Evolutionary conservation across 768 basidiomycete species (phyloP).

Genomic region (Jaapia argillacea): DNA sequence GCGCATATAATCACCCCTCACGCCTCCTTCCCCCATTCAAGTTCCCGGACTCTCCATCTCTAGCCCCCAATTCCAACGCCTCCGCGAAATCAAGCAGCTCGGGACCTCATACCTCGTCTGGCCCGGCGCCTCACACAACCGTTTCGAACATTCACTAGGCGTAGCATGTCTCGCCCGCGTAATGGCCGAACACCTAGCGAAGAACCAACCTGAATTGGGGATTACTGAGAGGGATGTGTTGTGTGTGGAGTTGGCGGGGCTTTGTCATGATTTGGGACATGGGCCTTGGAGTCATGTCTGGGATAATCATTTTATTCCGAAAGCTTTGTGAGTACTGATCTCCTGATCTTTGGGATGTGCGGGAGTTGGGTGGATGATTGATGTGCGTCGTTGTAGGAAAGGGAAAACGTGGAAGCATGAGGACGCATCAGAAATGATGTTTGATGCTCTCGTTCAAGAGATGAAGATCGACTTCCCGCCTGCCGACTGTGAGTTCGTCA

Average conservation of each 20-base stretch:
- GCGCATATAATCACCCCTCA: slow-evolving; percentile 16
- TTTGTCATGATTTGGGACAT: slow-evolving; percentile 81
- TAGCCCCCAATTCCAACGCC: slow-evolving; percentile 69
- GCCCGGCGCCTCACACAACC: slow-evolving; percentile 69
- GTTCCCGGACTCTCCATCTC: slow-evolving; percentile 1
- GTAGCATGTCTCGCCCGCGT: slow-evolving; percentile 63
- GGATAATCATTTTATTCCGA: slow-evolving; percentile 65
- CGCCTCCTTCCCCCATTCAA: neutral
- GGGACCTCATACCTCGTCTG: slow-evolving; percentile 71
- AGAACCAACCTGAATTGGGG: slow-evolving; percentile 46
- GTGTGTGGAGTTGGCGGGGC: slow-evolving; percentile 72
- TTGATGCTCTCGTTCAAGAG: slow-evolving; percentile 52
- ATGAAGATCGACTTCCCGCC: slow-evolving; percentile 39
- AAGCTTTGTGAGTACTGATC: slow-evolving; percentile 39
- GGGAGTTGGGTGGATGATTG: no score
- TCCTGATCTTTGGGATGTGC: neutral
- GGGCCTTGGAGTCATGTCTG: slow-evolving; percentile 85
- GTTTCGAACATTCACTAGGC: slow-evolving; percentile 81
- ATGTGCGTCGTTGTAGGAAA: neutral
- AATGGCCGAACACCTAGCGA: slow-evolving; percentile 48
- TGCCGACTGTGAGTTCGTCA: slow-evolving; percentile 51
- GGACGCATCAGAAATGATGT: slow-evolving; percentile 75
- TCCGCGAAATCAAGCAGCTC: slow-evolving; percentile 72
- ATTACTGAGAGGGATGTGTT: slow-evolving; percentile 66
- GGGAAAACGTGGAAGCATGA: slow-evolving; percentile 56